Base-by-base conservation (phyloP, 306 rosid genomes). In the Quercus glauca region DNA sequence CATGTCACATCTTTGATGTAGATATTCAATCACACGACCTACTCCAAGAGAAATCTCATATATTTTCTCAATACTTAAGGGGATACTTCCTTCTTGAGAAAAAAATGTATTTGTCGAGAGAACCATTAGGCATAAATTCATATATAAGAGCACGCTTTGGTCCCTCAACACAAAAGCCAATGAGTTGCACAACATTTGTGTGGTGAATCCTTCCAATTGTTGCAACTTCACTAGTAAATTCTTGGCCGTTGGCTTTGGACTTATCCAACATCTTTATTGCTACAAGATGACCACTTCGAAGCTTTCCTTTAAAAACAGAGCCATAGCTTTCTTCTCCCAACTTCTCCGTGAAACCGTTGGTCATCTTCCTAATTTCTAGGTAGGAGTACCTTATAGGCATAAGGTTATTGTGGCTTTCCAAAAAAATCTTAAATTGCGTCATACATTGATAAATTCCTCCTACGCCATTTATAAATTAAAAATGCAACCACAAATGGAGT, bases 31-130 rank as follows among this genome's bases (percentile, higher is more conserved):
- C 0, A 10, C 43, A 37, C 0, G 3, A 1, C 43, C 11, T 7
- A 37, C 43, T 37, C 43, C 11, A 7, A 37, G 2, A 37, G 43
- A 37, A 37, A 37, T 1, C 3, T 37, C 43, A 37, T 37, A 37
- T 37, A 6, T 37, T 37, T 37, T 37, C 43, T 37, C 11, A 37
- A 37, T 0, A 7, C 1, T 37, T 37, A 37, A 37, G 10, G 43
- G 43, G 43, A 37, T 7, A 2, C 10, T 37, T 7, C 0, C 0
- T 37, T 37, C 3, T 37, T 72, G 37, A 3, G 73, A 55, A 28
- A 78, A 78, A 83, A 20, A 83, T 57, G 52, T 83, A 83, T 58
- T 78, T 83, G 25, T 83, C 79, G 0, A 83, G 33, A 20, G 83
- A 83, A 0, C 73, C 80, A 64, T 78, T 77, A n/a, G 82, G 21